Conservation (phyloP, 495 filamentous ascomycete species). For the Penicillium pancosmium region DNA sequence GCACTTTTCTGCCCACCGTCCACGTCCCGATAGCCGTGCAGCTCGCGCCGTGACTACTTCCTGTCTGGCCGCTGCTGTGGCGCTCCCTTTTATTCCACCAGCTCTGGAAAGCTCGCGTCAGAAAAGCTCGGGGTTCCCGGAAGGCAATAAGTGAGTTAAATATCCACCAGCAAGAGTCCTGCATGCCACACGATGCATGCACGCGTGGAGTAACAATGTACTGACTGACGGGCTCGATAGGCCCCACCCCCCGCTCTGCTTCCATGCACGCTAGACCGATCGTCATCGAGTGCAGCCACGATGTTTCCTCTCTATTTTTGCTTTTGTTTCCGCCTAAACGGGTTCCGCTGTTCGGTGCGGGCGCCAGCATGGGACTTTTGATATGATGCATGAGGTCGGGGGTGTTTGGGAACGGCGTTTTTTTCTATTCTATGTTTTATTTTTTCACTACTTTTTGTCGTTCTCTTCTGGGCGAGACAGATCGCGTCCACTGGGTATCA, state of each 20-base stretch:
- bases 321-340: background rate
- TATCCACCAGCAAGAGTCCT: background rate
- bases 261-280: constrained; percentile 45
- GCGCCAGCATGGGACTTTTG: constrained; percentile 15
- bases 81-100: constrained; percentile 49
- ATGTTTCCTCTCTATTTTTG: background rate
- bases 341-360: constrained; percentile 17
- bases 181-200: background rate
- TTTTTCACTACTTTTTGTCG: constrained; percentile 14
- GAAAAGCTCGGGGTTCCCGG: constrained; percentile 37
- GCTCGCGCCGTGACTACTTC: constrained; percentile 43
- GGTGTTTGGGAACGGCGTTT: constrained; percentile 21
- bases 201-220: background rate
- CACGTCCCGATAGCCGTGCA: constrained; percentile 40
- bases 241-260: constrained; percentile 47
- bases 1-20: constrained; percentile 49
- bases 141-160: constrained; percentile 42
- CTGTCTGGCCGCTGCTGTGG: constrained; percentile 45
- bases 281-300: background rate
- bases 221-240: constrained; percentile 2
- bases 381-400: constrained; percentile 15
- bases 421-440: background rate
- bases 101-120: constrained; percentile 49
- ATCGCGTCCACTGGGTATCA: background rate
- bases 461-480: background rate